A percentile compares a stretch with the other conserved stretches of the same genome.
phyloP scores from a whole-genome alignment of 495 filamentous ascomycete species.

The Astrothelium macrocarpum region DNA sequence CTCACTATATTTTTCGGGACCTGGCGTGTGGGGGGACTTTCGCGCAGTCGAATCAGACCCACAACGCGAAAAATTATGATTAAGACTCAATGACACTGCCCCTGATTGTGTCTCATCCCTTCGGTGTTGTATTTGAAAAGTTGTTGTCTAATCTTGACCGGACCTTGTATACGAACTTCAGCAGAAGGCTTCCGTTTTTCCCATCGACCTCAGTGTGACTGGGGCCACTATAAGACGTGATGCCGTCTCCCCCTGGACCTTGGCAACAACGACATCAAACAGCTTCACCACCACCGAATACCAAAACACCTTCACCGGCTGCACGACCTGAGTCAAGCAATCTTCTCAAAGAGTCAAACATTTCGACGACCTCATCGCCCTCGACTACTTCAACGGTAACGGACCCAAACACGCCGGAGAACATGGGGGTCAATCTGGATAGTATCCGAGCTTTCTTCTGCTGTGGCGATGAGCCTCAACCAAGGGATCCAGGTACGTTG shows the following conservation, averaged over 20 bases:
- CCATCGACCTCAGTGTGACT: background rate
- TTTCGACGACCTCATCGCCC: background rate
- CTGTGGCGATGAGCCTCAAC: slow-evolving; percentile 1
- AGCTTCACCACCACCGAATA: background rate
- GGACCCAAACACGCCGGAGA: background rate
- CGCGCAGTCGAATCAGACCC: background rate
- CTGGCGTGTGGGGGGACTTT: background rate
- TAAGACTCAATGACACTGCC: background rate
- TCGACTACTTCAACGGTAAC: background rate
- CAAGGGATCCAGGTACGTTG: background rate
- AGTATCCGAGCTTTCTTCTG: slow-evolving; percentile 1
- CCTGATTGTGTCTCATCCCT: background rate
- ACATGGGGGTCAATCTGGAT: background rate
- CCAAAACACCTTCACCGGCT: background rate
- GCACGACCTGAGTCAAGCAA: background rate
- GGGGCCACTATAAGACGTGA: slow-evolving; percentile 1
- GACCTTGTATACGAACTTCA: background rate
- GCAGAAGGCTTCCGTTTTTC: background rate
- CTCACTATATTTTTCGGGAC: background rate
- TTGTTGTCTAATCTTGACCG: background rate
- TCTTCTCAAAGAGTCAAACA: background rate
- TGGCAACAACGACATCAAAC: background rate
- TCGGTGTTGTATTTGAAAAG: background rate
- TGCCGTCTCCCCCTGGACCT: background rate
- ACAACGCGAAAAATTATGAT: background rate